Evolutionary conservation across 179 eudicot genomes (phyloP), one percentile per base, ranked within the genome.

Genomic region (Silene coronaria): DNA sequence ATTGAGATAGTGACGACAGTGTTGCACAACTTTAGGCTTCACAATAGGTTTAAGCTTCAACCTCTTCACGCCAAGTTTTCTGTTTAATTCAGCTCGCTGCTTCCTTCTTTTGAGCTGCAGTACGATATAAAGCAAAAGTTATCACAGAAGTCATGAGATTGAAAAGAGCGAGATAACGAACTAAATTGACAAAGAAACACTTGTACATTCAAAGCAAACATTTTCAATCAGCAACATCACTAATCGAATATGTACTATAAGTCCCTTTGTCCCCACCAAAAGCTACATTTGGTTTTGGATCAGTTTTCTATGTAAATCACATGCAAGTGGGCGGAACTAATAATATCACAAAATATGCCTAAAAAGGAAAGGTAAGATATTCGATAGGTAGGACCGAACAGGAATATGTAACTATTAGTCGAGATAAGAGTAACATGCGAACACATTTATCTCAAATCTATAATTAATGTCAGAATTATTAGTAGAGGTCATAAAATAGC

Each of bases 1-100:
- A 22, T 67, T 80, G 69, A 89, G 82, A 84, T 86, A 94, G 79
- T 94, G 98, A 46, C 97, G 93, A 82, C 98, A 94, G 83, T 73
- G 82, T 55, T 62, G 9, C 45, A 88, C 83, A 19, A 83, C 81
- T 78, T 88, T 90, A 59, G 84, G 90, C 80, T 88, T 94, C 86
- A 80, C n/a, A 53, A 88, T 63, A 13, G 94, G 88, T 86, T 70
- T 82, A 75, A 94, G 85, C 81, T 86, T 94, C 60, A 92, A 75
- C 78, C 89, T 86, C 80, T 83, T 90, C 30, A 91, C 90, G 58
- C 97, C 98, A 63, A 85, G 96, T 79, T 88, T 81, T 80, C 84
- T 87, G 82, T 90, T 87, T 79, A 83, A 77, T 81, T 92, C 93
- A 62, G 97, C 99, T 75, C 97, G 82, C 84, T 81, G 89, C 75